Evolutionary conservation across 2,329 filamentous ascomycete genomes (phyloP), one percentile per base, ranked within the genome.

Genomic region (Dactylellina leptospora): DNA sequence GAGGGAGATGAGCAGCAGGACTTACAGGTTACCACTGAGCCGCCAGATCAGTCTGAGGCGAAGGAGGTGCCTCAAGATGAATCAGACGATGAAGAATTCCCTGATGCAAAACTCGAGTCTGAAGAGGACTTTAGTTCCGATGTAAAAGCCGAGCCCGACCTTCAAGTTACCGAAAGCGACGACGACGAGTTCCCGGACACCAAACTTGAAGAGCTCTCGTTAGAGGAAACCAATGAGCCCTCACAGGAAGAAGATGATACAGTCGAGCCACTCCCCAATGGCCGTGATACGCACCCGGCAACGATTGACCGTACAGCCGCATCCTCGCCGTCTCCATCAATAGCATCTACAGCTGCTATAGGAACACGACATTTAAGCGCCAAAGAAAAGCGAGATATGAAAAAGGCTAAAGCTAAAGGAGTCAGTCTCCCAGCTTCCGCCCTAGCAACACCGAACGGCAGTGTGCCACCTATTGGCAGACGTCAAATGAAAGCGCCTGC

Each of bases 341-440:
- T 75, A 23, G 54, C 61, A 2, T 56, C 74, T 62, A 30, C 73
- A 55, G 60, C 69, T 73, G 60, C 69, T 72, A 44, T 73, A 0
- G 76, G 77, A 18, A 74, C 75, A 23, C 77, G 78, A 25, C 78
- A 80, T 70, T 75, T 80, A 58, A 77, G 79, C 40, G 77, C 80
- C 68, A 78, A 84, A 83, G 79, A 86, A 83, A 77, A 79, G 74
- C 75, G 80, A 74, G 74, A 78, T 71, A 11, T 83, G 79, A 64
- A 77, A 80, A 28, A 90, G 87, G 78, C 74, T 18, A 77, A 77
- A 53, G 27, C 50, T 4, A 59, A 64, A 8, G 64, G 64, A n/a
- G 10, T 62, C 3, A 70, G 64, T 38, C 44, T 73, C 22, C 30
- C 27, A 3, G 18, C 51, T 9, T 53, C 69, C n/a, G 40, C 63